phyloP scores from a whole-genome alignment of 768 basidiomycete genomes.

The Mycena capillaripes region DNA sequence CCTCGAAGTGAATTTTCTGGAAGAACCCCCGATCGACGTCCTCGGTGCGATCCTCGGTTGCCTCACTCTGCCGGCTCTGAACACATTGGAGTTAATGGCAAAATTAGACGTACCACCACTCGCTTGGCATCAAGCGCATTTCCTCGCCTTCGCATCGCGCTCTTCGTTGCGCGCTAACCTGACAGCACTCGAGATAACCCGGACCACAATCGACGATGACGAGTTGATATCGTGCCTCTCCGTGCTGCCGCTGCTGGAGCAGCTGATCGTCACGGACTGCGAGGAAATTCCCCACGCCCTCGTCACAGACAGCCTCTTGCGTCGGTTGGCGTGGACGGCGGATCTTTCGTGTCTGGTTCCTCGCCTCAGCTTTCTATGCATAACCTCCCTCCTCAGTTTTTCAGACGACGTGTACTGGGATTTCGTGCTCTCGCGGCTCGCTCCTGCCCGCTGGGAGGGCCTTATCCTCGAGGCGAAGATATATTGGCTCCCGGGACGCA shows the following conservation, averaged over 20 bases:
- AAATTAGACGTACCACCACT: not conserved
- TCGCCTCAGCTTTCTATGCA: slow-evolving; percentile 1
- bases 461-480: not conserved
- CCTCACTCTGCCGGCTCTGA: not conserved
- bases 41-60: slow-evolving; percentile 10
- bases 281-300: not conserved
- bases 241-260: slow-evolving; percentile 2
- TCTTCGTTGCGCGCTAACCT: not conserved
- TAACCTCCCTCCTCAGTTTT: slow-evolving; percentile 5
- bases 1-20: not conserved
- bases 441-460: not conserved
- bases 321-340: not conserved
- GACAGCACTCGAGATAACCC: not conserved
- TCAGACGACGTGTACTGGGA: slow-evolving; percentile 11
- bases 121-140: not conserved
- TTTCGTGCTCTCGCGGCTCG: not conserved
- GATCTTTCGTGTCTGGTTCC: not conserved
- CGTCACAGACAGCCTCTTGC: slow-evolving; percentile 12
- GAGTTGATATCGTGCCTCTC: slow-evolving; percentile 1
- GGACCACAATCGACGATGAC: not conserved
- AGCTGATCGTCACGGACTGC: slow-evolving; percentile 3
- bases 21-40: not conserved
- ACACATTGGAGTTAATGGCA: not conserved
- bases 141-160: slow-evolving; percentile 13
- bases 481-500: slow-evolving; percentile 7